Conservation (phyloP, 73 alveolate species). For the Paramecium primaurelia region DNA sequence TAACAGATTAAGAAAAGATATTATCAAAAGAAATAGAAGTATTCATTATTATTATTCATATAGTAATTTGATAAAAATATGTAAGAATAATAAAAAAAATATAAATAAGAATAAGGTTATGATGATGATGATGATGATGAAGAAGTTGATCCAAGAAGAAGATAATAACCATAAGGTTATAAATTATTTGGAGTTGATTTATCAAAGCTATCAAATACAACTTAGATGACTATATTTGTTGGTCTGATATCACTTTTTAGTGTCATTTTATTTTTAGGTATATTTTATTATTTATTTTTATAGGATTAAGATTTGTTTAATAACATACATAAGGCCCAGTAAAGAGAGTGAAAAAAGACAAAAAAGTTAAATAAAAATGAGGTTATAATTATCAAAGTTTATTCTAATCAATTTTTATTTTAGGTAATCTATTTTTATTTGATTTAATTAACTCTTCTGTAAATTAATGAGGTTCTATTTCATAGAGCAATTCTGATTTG, state of each 20-base stretch:
- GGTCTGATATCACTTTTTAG: background rate
- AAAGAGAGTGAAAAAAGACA: background rate
- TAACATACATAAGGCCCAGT: background rate
- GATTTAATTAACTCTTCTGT: constrained; percentile 38
- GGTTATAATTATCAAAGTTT: background rate
- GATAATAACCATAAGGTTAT: background rate
- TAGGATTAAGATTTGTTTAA: background rate
- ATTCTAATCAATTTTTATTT: background rate
- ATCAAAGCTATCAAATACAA: background rate
- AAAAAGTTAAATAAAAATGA: background rate
- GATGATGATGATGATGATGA: constrained; percentile 12
- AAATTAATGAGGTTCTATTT: constrained; percentile 97
- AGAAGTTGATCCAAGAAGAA: background rate
- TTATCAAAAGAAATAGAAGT: background rate
- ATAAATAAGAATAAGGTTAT: background rate
- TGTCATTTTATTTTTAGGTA: background rate
- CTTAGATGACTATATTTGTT: background rate
- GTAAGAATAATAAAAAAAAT: background rate
- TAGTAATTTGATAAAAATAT: background rate
- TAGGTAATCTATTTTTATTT: background rate
- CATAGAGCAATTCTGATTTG: constrained; percentile 97
- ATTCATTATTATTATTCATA: background rate
- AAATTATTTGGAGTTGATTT: background rate
- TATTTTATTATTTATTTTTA: background rate
- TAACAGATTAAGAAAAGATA: background rate